Base-by-base conservation (phyloP, 768 basidiomycete genomes). In the Cystobasidium ongulense region DNA sequence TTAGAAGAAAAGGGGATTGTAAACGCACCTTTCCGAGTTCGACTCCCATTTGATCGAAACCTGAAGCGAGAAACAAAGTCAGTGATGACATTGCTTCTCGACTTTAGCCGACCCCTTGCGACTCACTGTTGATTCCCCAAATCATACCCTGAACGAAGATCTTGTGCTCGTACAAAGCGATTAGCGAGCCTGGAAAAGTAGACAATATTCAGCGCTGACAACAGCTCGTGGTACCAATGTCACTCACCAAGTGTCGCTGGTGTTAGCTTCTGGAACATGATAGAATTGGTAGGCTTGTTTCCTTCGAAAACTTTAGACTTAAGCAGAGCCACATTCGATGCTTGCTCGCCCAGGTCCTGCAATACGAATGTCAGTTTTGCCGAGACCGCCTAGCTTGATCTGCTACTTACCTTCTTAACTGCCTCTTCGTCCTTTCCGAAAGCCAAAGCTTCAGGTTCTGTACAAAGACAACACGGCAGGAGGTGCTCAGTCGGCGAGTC, bases 281-380 rank as follows among this genome's bases (percentile, higher is more conserved):
- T 91, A 77, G 89, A 90, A 84, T 96, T 97, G 82, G 92, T 96
- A 1, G 95, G 96, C 76, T 89, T 86, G 84, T 98, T 99, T 39
- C 95, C 96, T 81, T 92, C 92, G 80, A 98, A 98, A 77, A 98
- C 92, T 84, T 99, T 99, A 79, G 89, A 89, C 88, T 97, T 98
- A 77, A 96, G 85, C 54, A 97, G 83, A 1, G 90, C 87, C 78
- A 93, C 90, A 78, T 87, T 89, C 72, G 86, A 86, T 0, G 85
- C 78, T 52, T 80, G 75, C 33, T 80, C 76, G 31, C 84, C 84
- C 70, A 85, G 80, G 76, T 85, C 84, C 76, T 39, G 87, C 86
- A 25, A 90, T 7, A 23, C 10, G 23, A 4, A 13, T 39, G 3
- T 64, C n/a, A 29, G 29, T n/a, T n/a, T n/a, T n/a, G n/a, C n/a